Evolutionary conservation across 2,329 filamentous ascomycete genomes (phyloP), one percentile per base, ranked within the genome.

Genomic region (Aspergillus puulaauensis): DNA sequence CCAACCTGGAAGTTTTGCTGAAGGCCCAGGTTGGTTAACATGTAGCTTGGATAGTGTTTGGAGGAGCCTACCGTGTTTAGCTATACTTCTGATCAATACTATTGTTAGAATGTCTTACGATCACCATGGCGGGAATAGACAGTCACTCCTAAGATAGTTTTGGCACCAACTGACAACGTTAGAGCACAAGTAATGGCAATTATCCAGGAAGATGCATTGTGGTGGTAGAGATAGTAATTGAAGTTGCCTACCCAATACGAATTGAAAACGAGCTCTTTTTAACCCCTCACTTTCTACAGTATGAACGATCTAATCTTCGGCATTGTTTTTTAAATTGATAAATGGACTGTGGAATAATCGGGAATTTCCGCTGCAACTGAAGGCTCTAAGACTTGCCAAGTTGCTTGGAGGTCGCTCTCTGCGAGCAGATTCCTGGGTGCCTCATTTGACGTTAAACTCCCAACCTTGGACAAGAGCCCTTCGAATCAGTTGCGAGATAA

Each of bases 1-100:
- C 90, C 92, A 1, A 88, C 88, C 43, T 80, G 79, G 75, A 84
- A 87, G 65, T 90, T 85, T 77, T 96, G 54, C 21, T 52, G 48
- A 2, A 52, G 41, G 11, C 54, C 54, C 6, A 57, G 54, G 39
- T 52, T 52, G 19, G 54, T 57, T 15, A 54, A 24, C 43, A 40
- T 40, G 43, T 54, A 54, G 19, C 33, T 15, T 5, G 31, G 17
- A 44, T 54, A 54, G 52, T 54, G 52, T 19, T 54, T 54, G 9
- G 52, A 54, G 31, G 52, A 24, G 12, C 52, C 52, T 54, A 19
- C 9, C 2, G n/a, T 1, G 4, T 6, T 31, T 46, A 39, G 41
- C 35, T 37, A 12, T 27, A 4, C 6, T 12, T 15, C 4, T 8
- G 40, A 6, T 21, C 15, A 45, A 37, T 37, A 15, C 14, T 15